Evolutionary conservation across 768 basidiomycete species (phyloP), one percentile per base, ranked within the genome.

Genomic region (Mycena olivaceomarginata): DNA sequence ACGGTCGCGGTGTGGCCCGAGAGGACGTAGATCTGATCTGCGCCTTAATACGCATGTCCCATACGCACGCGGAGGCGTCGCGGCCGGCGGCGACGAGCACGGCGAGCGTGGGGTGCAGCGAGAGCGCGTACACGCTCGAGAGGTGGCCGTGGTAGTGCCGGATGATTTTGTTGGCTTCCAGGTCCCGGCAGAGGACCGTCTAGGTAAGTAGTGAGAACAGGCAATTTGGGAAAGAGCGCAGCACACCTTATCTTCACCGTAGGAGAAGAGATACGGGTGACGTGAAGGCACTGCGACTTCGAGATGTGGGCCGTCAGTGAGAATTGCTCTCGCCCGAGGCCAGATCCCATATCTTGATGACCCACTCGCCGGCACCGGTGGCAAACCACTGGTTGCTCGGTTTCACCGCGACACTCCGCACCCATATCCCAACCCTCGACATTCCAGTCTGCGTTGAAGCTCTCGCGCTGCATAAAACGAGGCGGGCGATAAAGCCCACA

Each of bases 151-250:
- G 98, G 83, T 99, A 99, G 85, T 99, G 97, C 22, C 98, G 92
- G 71, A 99, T 99, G 75, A 99, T 98, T 86, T 99, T 99, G 90
- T 99, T 99, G 39, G 96, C 95, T 85, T 99, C 98, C 66, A 99
- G 87, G 82, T 99, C 98, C 98, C 98, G 99, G 81, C 98, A 99
- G 88, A 99, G 99, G 46, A 99, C 98, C 98, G 99, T 99, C 97
- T 98, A 83, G 37, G 67, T 15, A 45, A 11, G 15, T 15, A 45
- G 62, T 53, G 16, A 16, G 48, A 51, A 45, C 9, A 22, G 43
- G 18, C 39, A 48, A 41, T 67, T 67, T 37, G 69, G 7, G n/a
- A 43, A 6, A 71, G 4, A 25, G 9, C 9, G 6, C 20, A 22
- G 56, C 84, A 67, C 65, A 96, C 97, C 93, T 99, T 99, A 85